phyloP scores from a whole-genome alignment of 768 basidiomycete genomes.

The Crepidotus variabilis region DNA sequence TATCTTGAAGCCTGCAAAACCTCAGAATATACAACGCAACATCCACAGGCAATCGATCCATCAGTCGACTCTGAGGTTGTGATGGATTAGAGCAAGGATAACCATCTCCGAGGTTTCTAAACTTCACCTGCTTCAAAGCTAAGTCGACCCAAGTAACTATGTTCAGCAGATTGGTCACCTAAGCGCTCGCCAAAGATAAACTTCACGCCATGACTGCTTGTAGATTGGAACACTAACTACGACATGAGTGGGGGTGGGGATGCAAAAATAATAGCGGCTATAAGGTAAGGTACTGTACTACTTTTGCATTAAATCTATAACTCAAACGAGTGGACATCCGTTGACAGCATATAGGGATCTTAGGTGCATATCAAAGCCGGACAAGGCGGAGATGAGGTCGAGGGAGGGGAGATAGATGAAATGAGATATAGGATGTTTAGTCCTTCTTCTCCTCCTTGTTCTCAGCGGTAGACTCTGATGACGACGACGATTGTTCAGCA shows the following conservation, averaged over 20 bases:
- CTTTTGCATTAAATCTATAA: conserved; percentile 26
- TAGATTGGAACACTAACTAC: background rate
- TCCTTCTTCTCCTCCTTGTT: conserved; percentile 85
- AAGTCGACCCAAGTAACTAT: too few species aligned
- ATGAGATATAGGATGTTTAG: conserved; percentile 33
- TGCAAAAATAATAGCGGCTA: conserved; percentile 9
- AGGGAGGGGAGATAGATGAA: conserved; percentile 9
- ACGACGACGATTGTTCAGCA: conserved; percentile 55
- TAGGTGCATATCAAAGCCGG: conserved; percentile 6
- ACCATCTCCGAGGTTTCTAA: too few species aligned
- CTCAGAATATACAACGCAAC: conserved; percentile 19
- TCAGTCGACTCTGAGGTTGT: too few species aligned
- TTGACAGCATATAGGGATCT: conserved; percentile 2
- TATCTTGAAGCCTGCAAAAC: conserved; percentile 18
- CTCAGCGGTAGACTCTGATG: conserved; percentile 42
- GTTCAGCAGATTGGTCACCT: background rate
- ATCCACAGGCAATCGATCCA: conserved; percentile 18
- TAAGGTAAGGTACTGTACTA: conserved; percentile 18
- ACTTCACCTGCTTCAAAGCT: too few species aligned
- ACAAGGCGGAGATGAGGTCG: conserved; percentile 6
- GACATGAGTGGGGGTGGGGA: conserved; percentile 18
- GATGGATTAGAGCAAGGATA: too few species aligned
- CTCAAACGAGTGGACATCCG: conserved; percentile 19
- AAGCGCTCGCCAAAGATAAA: background rate
- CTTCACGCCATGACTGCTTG: conserved; percentile 6